These are phyloP conservation scores for Ambrosia artemisiifolia DNA, from an alignment of 129 eudicot species.

Conservation along the genomic window DNA sequence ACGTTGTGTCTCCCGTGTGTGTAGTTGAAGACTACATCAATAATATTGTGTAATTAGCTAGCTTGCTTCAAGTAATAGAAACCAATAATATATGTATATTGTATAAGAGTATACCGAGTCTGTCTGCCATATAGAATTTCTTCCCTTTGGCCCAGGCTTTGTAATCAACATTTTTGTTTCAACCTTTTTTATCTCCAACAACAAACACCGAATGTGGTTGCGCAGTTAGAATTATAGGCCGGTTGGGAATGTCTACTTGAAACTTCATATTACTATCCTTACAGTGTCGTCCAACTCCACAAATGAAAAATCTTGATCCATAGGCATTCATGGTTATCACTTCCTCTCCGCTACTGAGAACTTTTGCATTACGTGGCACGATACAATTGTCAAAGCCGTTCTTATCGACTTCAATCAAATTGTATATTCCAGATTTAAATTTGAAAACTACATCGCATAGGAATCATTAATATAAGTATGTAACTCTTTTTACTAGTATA, in stretches of 20 bases:
- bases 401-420: not conserved
- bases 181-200: constrained; percentile 1
- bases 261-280: constrained; percentile 12
- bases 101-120: constrained; percentile 19
- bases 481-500: too few relatives aligned
- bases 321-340: constrained; percentile 9
- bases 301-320: constrained; percentile 33
- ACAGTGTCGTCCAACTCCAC: constrained; percentile 39
- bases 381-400: not conserved
- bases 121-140: constrained; percentile 27
- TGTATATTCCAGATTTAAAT: not conserved
- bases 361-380: constrained; percentile 11
- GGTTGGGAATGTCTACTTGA: not conserved
- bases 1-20: constrained; percentile 30
- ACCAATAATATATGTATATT: too few relatives aligned
- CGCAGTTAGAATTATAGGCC: not conserved
- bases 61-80: not conserved
- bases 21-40: constrained; percentile 38
- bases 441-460: not conserved
- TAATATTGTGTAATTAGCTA: not conserved
- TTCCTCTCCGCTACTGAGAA: constrained; percentile 32
- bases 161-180: not conserved
- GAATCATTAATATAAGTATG: too few relatives aligned
- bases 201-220: not conserved
- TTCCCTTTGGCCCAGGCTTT: constrained; percentile 31